These are phyloP conservation scores for Astrothelium macrocarpum DNA, from an alignment of 495 filamentous ascomycete genomes.

Conservation along the genomic window DNA sequence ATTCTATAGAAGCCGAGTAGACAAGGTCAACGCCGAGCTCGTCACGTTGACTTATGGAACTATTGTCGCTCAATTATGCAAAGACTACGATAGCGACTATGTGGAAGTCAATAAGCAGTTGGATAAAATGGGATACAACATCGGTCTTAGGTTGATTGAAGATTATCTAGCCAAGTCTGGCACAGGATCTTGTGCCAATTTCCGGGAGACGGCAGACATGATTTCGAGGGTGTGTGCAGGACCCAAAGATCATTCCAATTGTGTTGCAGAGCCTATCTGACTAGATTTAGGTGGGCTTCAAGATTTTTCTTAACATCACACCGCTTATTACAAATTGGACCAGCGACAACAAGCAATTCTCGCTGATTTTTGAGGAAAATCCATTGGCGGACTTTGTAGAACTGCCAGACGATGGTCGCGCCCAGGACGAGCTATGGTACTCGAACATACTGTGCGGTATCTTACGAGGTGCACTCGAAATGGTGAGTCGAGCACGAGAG, in stretches of 20 bases:
- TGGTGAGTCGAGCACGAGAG: slow-evolving; percentile 46
- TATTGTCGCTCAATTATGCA: slow-evolving; percentile 91
- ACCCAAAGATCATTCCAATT: neutral
- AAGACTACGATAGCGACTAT: slow-evolving; percentile 90
- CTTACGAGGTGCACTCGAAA: slow-evolving; percentile 81
- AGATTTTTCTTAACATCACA: slow-evolving; percentile 97
- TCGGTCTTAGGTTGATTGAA: slow-evolving; percentile 90
- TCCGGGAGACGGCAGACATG: slow-evolving; percentile 91
- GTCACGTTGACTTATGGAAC: slow-evolving; percentile 97
- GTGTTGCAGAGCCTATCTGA: neutral
- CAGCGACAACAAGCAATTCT: slow-evolving; percentile 91
- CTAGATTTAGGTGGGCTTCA: slow-evolving; percentile 73
- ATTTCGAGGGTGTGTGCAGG: slow-evolving; percentile 65
- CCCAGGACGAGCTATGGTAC: slow-evolving; percentile 96
- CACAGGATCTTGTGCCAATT: slow-evolving; percentile 80
- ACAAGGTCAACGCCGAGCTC: slow-evolving; percentile 81
- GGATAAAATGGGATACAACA: slow-evolving; percentile 99
- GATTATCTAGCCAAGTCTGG: slow-evolving; percentile 95
- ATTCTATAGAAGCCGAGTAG: slow-evolving; percentile 49
- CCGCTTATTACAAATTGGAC: slow-evolving; percentile 93
- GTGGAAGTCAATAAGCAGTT: slow-evolving; percentile 91
- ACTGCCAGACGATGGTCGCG: slow-evolving; percentile 86
- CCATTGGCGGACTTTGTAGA: slow-evolving; percentile 96
- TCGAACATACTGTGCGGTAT: slow-evolving; percentile 95
- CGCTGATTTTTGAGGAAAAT: slow-evolving; percentile 92